Evolutionary conservation across 148 eudicot species (phyloP), one percentile per base, ranked within the genome.

Genomic region (Linanthus parryae): DNA sequence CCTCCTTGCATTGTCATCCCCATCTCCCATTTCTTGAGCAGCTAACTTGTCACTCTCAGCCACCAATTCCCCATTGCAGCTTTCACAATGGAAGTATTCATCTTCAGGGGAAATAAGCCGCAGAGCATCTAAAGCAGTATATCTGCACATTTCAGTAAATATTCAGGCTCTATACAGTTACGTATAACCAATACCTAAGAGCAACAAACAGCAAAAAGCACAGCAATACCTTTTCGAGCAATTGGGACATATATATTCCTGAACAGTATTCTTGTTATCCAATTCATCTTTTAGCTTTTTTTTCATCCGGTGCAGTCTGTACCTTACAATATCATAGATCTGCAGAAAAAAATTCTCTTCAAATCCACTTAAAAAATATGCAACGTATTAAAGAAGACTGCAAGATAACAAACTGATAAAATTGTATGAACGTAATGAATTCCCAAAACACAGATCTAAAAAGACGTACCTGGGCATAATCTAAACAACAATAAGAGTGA

Each of bases 271-370:
- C 82, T 81, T 94, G 79, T 87, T 79, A 43, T 94, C 99, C 61
- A 94, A 54, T 50, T 94, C 96, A 70, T 94, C 99, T 76, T 85
- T 94, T 60, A 94, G 51, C 59, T 82, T 88, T 71, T 94, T 88
- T 79, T 70, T 84, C 96, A 94, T 88, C 14, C 95, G 91, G 44
- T 88, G 92, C 71, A 84, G 69, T 64, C 96, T 75, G 55, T 94
- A 94, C 76, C 99, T 79, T 54, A 94, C 99, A 25, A 94, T 91
- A 70, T 94, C 96, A 69, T 82, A 82, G 52, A 92, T 81, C 99
- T 91, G 90, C 84, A 72, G 50, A 47, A 58, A 31, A 49, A 23
- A 0, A 11, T 45, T 57, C 17, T 9, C 36, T 57, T 44, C 22
- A 54, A 33, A 20, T 28, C 37, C 34, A 36, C 41, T 19, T 28